phyloP scores from a whole-genome alignment of 2,329 filamentous ascomycete genomes.

The Arthroderma uncinatum region DNA sequence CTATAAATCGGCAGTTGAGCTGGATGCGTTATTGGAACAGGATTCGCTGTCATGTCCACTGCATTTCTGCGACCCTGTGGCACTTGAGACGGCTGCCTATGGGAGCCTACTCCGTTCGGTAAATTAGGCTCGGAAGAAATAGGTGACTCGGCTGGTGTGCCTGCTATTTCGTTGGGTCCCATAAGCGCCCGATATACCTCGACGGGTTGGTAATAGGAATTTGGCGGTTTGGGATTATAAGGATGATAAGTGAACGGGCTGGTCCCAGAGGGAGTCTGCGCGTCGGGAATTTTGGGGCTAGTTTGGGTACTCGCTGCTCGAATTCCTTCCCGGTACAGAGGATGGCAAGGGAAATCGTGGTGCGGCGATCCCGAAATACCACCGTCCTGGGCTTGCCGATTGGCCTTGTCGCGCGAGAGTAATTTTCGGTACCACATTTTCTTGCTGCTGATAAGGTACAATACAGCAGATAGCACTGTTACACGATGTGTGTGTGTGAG shows the following conservation, averaged over 20 bases:
- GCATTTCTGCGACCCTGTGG: neutral
- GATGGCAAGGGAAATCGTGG: neutral
- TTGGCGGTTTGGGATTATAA: conserved; percentile 8
- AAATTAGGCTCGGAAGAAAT: neutral
- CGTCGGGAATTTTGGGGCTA: neutral
- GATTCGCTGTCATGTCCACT: neutral
- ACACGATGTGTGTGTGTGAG: neutral
- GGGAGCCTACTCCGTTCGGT: neutral
- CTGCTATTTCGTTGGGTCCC: neutral
- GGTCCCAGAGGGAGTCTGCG: neutral
- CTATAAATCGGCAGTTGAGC: neutral
- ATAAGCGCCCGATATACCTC: conserved; percentile 12
- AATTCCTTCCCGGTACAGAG: conserved; percentile 3
- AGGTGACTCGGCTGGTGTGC: neutral
- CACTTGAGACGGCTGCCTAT: neutral
- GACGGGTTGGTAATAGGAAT: conserved; percentile 11
- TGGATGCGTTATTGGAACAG: neutral
- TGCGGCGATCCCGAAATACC: neutral
- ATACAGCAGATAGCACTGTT: neutral
- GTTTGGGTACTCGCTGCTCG: neutral
- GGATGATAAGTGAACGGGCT: conserved; percentile 8
- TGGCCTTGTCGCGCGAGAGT: neutral
- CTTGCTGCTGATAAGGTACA: neutral
- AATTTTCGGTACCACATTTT: conserved; percentile 7
- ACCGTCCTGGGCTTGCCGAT: neutral